Conservation (phyloP, 2,329 filamentous ascomycete species). For the Davidsoniella virescens region DNA sequence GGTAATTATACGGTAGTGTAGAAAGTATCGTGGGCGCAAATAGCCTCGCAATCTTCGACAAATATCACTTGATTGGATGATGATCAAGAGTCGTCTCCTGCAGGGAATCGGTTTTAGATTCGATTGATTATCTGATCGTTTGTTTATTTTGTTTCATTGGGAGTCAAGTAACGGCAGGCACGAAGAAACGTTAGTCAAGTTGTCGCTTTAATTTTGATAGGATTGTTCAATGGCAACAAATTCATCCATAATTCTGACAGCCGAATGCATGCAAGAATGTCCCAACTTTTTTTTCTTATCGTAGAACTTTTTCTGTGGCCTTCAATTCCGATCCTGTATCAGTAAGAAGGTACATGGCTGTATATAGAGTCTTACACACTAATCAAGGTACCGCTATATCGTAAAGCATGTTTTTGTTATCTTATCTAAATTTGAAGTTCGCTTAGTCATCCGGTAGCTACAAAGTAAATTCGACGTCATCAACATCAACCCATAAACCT, state of each 20-base stretch:
- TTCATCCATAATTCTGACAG: constrained; percentile 4
- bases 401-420: constrained; percentile 6
- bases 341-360: constrained; percentile 3
- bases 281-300: constrained; percentile 12
- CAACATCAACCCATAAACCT: neutral
- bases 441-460: neutral
- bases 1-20: neutral
- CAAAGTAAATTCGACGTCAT: constrained; percentile 8
- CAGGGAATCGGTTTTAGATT: constrained; percentile 5
- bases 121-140: neutral
- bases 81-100: constrained; percentile 10
- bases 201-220: neutral
- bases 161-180: too few relatives aligned
- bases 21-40: neutral
- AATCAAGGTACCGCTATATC: constrained; percentile 5
- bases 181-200: too few relatives aligned
- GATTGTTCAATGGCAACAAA: constrained; percentile 5
- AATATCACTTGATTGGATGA: constrained; percentile 1
- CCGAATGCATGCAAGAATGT: neutral
- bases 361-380: neutral
- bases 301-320: constrained; percentile 10
- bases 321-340: neutral
- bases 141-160: neutral
- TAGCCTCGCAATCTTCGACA: constrained; percentile 11
- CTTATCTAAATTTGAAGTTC: constrained; percentile 5